Conservation (phyloP, 257 asterid species). For the Striga asiatica region DNA sequence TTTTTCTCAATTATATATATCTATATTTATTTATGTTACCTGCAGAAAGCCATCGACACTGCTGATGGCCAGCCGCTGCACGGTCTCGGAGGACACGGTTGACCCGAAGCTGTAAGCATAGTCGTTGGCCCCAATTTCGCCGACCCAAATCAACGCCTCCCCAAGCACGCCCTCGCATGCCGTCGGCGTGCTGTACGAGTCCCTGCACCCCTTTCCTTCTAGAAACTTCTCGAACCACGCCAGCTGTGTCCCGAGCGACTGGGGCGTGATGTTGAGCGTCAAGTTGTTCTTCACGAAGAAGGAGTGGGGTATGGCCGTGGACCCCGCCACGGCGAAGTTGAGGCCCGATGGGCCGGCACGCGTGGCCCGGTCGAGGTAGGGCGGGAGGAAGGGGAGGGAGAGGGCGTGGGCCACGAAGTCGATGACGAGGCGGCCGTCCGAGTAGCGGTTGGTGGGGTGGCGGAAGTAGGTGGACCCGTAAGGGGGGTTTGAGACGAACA, state of each 20-base stretch:
- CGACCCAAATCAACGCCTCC: conserved; percentile 46
- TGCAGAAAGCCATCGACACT: conserved; percentile 37
- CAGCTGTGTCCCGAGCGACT: conserved; percentile 37
- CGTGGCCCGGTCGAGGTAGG: conserved; percentile 29
- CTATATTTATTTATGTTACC: conserved; percentile 29
- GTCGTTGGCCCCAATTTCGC: conserved; percentile 57
- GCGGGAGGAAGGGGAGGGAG: conserved; percentile 54
- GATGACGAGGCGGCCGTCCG: conserved; percentile 79
- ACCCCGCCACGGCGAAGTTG: conserved; percentile 73
- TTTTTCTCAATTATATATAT: too few species aligned
- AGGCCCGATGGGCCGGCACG: conserved; percentile 31
- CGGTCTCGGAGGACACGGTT: conserved; percentile 25
- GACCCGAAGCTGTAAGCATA: conserved; percentile 64
- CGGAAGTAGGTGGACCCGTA: conserved; percentile 77
- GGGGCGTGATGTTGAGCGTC: conserved; percentile 31
- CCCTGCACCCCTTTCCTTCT: conserved; percentile 22
- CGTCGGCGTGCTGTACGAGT: conserved; percentile 5
- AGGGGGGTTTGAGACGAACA: conserved; percentile 62
- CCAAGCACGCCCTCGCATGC: conserved; percentile 21
- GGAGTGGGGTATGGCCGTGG: conserved; percentile 38
- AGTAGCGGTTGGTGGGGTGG: conserved; percentile 80
- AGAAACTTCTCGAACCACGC: conserved; percentile 29
- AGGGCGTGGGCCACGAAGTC: conserved; percentile 55
- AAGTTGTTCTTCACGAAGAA: conserved; percentile 37
- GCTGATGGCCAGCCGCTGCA: conserved; percentile 50